A percentile compares a stretch with the other conserved stretches of the same genome.
Evolutionary conservation across 345 rosid species (phyloP).

Genomic region (Jatropha curcas): DNA sequence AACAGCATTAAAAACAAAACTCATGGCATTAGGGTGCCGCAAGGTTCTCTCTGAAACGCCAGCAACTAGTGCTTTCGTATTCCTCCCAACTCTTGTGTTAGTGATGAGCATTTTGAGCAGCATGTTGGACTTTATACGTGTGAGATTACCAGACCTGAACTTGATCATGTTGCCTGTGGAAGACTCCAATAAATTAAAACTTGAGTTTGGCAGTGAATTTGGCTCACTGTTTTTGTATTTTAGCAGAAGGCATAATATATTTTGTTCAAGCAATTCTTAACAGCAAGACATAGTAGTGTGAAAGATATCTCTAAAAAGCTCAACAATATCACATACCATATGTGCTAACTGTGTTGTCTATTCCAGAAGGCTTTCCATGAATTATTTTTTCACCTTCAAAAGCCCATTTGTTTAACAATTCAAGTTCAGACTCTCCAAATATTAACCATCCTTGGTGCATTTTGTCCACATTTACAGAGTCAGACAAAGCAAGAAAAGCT

Average conservation of each 20-base stretch:
- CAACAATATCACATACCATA: constrained; percentile 53
- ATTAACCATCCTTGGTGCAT: constrained; percentile 51
- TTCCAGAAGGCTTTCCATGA: constrained; percentile 95
- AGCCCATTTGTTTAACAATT: constrained; percentile 88
- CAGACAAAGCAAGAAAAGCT: constrained; percentile 63
- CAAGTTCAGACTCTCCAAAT: constrained; percentile 55
- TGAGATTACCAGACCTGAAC: constrained; percentile 73
- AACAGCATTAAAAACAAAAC: constrained; percentile 68
- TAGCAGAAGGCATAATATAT: background rate
- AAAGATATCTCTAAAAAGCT: background rate
- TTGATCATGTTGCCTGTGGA: constrained; percentile 83
- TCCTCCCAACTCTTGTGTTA: constrained; percentile 82
- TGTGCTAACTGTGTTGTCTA: constrained; percentile 96
- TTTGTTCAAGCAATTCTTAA: background rate
- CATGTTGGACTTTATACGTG: constrained; percentile 54
- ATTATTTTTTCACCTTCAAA: constrained; percentile 92
- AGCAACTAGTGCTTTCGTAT: constrained; percentile 86
- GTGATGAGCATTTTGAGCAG: constrained; percentile 86
- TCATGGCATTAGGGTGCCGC: constrained; percentile 75
- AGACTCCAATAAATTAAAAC: background rate
- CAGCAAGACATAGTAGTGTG: background rate
- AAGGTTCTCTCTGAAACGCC: constrained; percentile 77
- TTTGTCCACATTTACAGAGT: constrained; percentile 39
- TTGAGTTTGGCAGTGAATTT: background rate
- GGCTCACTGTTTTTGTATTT: background rate